Evolutionary conservation across 1,284 basidiomycete genomes (phyloP).

Genomic region (Pyrrhoderma noxium): DNA sequence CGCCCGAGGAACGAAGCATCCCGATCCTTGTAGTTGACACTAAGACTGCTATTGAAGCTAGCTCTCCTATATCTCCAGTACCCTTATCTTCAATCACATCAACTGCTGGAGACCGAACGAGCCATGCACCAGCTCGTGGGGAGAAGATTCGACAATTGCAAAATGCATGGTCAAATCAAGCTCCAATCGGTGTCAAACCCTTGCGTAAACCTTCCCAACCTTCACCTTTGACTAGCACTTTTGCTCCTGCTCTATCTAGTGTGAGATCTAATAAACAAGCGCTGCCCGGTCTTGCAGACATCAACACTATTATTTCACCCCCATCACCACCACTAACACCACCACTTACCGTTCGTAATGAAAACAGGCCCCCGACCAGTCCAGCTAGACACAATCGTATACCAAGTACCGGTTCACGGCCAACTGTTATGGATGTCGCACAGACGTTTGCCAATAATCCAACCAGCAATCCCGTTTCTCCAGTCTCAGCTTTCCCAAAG

Average conservation of each 20-base stretch:
- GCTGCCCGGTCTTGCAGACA: constrained; percentile 31
- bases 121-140: too few species aligned
- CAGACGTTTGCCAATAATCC: constrained; percentile 38
- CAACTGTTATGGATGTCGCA: constrained; percentile 71
- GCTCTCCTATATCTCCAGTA: constrained; percentile 10
- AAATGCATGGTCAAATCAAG: constrained; percentile 30
- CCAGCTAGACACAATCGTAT: constrained; percentile 43
- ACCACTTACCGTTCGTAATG: constrained; percentile 20
- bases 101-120: too few species aligned
- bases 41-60: not conserved
- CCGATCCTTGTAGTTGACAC: not conserved
- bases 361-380: constrained; percentile 20
- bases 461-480: constrained; percentile 27
- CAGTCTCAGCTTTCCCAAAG: constrained; percentile 9
- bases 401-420: constrained; percentile 59
- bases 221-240: constrained; percentile 10
- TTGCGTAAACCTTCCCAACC: constrained; percentile 9
- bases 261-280: constrained; percentile 30
- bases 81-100: not conserved
- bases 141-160: constrained; percentile 21
- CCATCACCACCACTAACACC: constrained; percentile 18
- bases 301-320: constrained; percentile 9
- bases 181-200: constrained; percentile 29
- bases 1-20: not conserved
- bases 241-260: constrained; percentile 17